Percentiles rank a stretch among this genome's conserved stretches.
These are phyloP conservation scores for Santalum album DNA, from an alignment of 164 flowering plant species.

Conservation along the genomic window DNA sequence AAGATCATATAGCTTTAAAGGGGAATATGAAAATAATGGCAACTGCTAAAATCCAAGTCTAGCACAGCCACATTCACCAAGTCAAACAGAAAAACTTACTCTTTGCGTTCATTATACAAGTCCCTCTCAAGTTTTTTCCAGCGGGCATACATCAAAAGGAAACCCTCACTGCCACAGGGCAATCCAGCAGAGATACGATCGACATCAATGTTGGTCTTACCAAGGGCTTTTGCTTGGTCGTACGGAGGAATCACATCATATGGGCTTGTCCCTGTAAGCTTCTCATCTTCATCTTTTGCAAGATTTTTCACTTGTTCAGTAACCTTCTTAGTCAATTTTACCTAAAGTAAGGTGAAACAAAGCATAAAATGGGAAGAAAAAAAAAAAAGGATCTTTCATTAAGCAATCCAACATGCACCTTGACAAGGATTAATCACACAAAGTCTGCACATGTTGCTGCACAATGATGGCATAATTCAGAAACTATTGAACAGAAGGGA, in stretches of 20 bases:
- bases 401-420: neutral
- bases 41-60: no score
- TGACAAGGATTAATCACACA: no score
- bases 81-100: constrained; percentile 48
- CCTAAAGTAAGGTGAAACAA: constrained; percentile 29
- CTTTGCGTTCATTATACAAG: constrained; percentile 92
- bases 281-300: constrained; percentile 84
- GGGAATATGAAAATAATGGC: no score
- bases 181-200: constrained; percentile 96
- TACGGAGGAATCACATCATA: constrained; percentile 78
- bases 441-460: no score
- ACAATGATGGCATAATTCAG: no score
- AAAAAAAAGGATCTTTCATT: neutral
- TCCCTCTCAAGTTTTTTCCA: constrained; percentile 99
- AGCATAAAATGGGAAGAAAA: neutral
- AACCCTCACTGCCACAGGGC: constrained; percentile 99
- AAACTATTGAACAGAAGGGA: no score
- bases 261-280: constrained; percentile 53
- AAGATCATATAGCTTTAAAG: no score
- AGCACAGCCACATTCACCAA: no score
- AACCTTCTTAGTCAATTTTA: constrained; percentile 73
- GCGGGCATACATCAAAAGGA: constrained; percentile 97
- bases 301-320: constrained; percentile 88
- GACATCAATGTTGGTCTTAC: constrained; percentile 88
- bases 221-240: constrained; percentile 98